Base-by-base conservation (phyloP, 2,329 filamentous ascomycete species). In the Samsoniella hepiali region DNA sequence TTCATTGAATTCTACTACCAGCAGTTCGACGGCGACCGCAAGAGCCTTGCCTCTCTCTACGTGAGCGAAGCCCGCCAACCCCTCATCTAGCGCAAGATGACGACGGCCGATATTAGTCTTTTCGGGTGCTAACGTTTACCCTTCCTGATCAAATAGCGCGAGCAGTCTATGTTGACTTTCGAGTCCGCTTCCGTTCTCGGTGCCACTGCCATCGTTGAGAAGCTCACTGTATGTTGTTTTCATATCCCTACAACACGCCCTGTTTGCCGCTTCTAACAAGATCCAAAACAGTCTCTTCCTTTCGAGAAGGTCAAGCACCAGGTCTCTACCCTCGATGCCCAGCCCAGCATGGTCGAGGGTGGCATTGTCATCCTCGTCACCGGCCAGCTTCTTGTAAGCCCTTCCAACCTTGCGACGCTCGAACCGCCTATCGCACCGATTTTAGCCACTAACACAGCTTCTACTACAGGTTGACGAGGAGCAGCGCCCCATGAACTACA, bases 1-100 rank as follows among this genome's bases (percentile, higher is more conserved):
- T 97, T 98, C 79, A 89, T 94, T 69, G 75, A 88, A 65, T 94
- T 89, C 83, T 98, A 97, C 87, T 97, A 97, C 85, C 82, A 89
- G 72, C 88, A 88, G 65, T 97, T 97, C 79, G 93, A 97, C 76
- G 67, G 73, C 66, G 83, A 93, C 78, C 89, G 93, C 72, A 78
- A 78, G 63, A 71, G 75, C 58, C 84, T 97, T 50, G 78, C 77
- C 15, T 73, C 79, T 66, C 91, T 97, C 80, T 98, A 97, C 82
- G 94, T 97, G 86, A 74, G 90, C 72, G n/a, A 40, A 51, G 29
- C 34, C 42, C 44, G 29, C 27, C 32, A 29, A 51, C 45, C 42
- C 34, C 57, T 31, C 38, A 32, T 62, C 62, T 58, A 66, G 59
- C 59, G 22, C 50, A 31, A 32, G 50, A 31, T 55, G 40, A 49